Percentiles rank a stretch among this genome's conserved stretches.
These are phyloP conservation scores for Petasospora fabianii DNA, from an alignment of 1,139 yeast species.

Conservation along the genomic window DNA sequence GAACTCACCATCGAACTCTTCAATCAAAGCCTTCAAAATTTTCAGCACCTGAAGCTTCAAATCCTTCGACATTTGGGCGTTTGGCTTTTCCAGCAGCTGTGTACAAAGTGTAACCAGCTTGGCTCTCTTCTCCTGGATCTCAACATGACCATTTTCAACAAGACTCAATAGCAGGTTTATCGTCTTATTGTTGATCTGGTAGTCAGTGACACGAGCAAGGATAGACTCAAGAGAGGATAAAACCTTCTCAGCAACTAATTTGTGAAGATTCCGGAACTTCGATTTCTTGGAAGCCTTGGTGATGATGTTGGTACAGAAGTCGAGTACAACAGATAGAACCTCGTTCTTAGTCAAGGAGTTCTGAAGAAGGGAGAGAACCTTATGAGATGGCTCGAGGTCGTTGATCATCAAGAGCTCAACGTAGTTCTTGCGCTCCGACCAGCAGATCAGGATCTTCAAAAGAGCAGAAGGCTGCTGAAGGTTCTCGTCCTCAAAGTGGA, in stretches of 20 bases:
- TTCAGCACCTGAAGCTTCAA: conserved; percentile 59
- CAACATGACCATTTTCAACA: conserved; percentile 57
- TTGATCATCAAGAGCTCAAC: conserved; percentile 54
- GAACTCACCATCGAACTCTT: conserved; percentile 50
- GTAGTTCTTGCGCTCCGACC: conserved; percentile 53
- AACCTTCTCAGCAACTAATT: conserved; percentile 54
- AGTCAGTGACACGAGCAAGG: conserved; percentile 39
- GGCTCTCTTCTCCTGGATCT: conserved; percentile 52
- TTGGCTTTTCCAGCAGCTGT: conserved; percentile 59
- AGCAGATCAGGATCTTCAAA: conserved; percentile 59
- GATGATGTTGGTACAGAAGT: conserved; percentile 50
- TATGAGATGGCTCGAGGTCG: conserved; percentile 49
- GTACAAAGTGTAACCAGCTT: conserved; percentile 57
- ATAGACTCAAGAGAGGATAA: conserved; percentile 49
- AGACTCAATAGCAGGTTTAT: conserved; percentile 52
- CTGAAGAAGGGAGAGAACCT: conserved; percentile 53
- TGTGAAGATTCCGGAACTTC: conserved; percentile 46
- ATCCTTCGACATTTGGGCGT: conserved; percentile 46
- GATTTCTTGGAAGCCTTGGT: conserved; percentile 38
- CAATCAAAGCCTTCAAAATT: conserved; percentile 53
- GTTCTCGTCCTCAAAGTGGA: conserved; percentile 68
- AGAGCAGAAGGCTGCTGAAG: conserved; percentile 80
- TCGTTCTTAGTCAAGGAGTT: conserved; percentile 61
- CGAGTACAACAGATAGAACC: conserved; percentile 56
- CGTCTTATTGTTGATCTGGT: conserved; percentile 50